These are phyloP conservation scores for Hypoxylon trugodes DNA, from an alignment of 495 filamentous ascomycete species.

Conservation along the genomic window DNA sequence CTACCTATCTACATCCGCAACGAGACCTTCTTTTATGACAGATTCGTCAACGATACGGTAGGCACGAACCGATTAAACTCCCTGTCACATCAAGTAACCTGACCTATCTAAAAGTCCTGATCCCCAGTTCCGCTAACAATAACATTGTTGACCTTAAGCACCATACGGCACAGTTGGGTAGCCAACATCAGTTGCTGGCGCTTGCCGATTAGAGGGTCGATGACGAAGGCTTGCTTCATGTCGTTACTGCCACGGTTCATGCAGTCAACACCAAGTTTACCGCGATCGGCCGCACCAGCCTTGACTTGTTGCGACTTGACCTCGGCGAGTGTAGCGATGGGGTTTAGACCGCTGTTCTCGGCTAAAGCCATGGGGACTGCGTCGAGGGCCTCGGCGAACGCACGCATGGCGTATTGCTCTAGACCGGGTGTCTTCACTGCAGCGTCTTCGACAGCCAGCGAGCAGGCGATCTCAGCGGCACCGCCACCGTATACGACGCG, in stretches of 20 bases:
- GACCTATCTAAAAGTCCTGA: conserved; percentile 78
- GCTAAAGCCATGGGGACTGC: conserved; percentile 94
- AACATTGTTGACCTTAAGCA: conserved; percentile 97
- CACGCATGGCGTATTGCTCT: conserved; percentile 98
- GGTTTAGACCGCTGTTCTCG: conserved; percentile 95
- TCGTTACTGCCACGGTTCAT: conserved; percentile 95
- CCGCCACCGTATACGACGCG: conserved; percentile 98
- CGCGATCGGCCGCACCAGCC: conserved; percentile 72
- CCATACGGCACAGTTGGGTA: conserved; percentile 98
- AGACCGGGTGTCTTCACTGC: conserved; percentile 94
- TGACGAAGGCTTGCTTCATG: conserved; percentile 97
- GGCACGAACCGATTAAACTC: too few relatives aligned
- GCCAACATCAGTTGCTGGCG: conserved; percentile 94
- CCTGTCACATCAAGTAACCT: too few relatives aligned
- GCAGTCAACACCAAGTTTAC: conserved; percentile 91
- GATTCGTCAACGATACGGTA: background rate
- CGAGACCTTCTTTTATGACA: background rate
- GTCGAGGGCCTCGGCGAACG: conserved; percentile 95
- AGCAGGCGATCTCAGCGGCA: conserved; percentile 97
- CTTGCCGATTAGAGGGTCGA: conserved; percentile 97
- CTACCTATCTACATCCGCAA: background rate
- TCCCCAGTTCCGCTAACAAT: conserved; percentile 94
- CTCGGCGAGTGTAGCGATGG: conserved; percentile 91
- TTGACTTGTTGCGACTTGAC: conserved; percentile 97
- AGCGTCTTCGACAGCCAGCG: conserved; percentile 92